Evolutionary conservation across 1,284 basidiomycete genomes (phyloP), one percentile per base, ranked within the genome.

Genomic region (Kwoniella shivajii): DNA sequence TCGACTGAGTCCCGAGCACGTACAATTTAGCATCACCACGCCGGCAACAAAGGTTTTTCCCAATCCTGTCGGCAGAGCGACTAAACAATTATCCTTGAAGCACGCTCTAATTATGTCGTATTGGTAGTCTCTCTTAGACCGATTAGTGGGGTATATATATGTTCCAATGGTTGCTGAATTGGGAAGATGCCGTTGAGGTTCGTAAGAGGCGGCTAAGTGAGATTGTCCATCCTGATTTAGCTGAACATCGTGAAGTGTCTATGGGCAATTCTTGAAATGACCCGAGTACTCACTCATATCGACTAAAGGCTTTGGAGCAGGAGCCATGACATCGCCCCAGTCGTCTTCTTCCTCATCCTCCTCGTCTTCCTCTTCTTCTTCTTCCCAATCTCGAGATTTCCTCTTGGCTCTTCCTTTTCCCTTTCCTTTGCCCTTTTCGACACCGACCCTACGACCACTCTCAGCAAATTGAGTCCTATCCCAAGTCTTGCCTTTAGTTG

Each of bases 1-100:
- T 13, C 42, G 11, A 6, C 6, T 47, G 13, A 36, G 29, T 14
- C 9, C 6, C 2, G 20, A n/a, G 13, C 37, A 75, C 86, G 66
- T 69, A 92, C 91, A 93, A 65, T 93, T 94, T 10, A 93, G 79
- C 90, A 99, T 98, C 20, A 99, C 86, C 0, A 93, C 92, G 1
- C 95, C 94, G 1, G 96, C 96, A 59, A 99, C 90, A 71, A 99
- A 99, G 0, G 96, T 99, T 80, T 99, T 99, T 20, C 96, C 96
- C 6, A 99, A 81, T 57, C 96, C 96, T 0, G 96, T 99, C 0
- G 96, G 96, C 11, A 99, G 80, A 0, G 93, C 90, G 22, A 98
- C 94, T 4, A 99, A 84, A 2, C 92, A 92, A 71, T 99, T 99
- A 48, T 97, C 89, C 67, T 90, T 93, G 29, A 99, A 83, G 67